Conservation (phyloP, 345 rosid species). For the Eutrema heterophyllum region DNA sequence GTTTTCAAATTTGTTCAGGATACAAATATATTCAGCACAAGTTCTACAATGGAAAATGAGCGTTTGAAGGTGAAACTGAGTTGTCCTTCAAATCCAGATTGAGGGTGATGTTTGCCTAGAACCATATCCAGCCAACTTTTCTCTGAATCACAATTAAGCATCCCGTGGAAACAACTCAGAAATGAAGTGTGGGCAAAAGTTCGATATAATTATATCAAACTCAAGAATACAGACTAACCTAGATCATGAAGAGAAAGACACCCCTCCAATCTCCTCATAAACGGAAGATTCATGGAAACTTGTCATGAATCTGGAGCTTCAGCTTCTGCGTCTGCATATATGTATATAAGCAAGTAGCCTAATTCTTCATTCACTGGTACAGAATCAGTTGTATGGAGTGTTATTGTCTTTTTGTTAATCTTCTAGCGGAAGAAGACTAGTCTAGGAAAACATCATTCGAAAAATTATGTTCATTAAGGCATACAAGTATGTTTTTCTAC, state of each 20-base stretch:
- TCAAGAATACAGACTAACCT: conserved; percentile 17
- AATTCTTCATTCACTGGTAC: conserved; percentile 27
- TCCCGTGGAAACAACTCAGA: background rate
- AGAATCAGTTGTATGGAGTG: conserved; percentile 10
- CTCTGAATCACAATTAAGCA: conserved; percentile 9
- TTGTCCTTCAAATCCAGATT: background rate
- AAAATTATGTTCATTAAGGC: conserved; percentile 18
- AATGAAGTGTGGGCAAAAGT: background rate
- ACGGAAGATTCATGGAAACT: conserved; percentile 11
- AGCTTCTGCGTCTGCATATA: background rate
- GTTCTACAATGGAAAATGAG: conserved; percentile 7
- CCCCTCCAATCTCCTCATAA: conserved; percentile 3
- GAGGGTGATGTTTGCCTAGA: conserved; percentile 9
- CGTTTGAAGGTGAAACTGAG: background rate
- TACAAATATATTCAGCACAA: conserved; percentile 7
- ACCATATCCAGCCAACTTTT: conserved; percentile 11
- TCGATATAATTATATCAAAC: background rate
- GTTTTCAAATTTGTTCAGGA: background rate
- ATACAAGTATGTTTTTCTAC: conserved; percentile 36
- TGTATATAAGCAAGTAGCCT: conserved; percentile 10
- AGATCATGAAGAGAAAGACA: conserved; percentile 4
- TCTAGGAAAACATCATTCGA: conserved; percentile 16
- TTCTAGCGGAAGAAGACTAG: background rate
- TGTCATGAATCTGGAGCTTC: conserved; percentile 6
- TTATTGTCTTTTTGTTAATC: background rate